These are phyloP conservation scores for Centaurea solstitialis DNA, from an alignment of 129 eudicot species.

Conservation along the genomic window DNA sequence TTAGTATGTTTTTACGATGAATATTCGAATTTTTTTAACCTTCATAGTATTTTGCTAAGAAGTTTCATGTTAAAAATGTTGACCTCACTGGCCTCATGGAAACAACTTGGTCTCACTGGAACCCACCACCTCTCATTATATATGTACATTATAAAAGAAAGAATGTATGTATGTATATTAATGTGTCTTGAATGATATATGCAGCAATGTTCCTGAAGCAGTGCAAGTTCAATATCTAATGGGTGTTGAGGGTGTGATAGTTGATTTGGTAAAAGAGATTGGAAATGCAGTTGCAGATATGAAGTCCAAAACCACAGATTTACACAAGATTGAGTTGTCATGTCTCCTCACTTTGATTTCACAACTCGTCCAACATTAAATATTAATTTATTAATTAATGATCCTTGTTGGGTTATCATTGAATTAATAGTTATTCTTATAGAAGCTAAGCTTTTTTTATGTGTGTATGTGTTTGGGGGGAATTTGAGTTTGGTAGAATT, in stretches of 20 bases:
- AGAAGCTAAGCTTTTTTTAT: neutral
- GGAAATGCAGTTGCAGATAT: constrained; percentile 46
- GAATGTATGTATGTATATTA: neutral
- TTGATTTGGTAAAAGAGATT: constrained; percentile 70
- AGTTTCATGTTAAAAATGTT: too few species aligned
- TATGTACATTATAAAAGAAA: too few species aligned
- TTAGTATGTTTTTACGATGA: too few species aligned
- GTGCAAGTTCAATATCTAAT: constrained; percentile 76
- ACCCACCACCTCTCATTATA: too few species aligned
- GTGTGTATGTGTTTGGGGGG: neutral
- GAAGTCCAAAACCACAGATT: constrained; percentile 20
- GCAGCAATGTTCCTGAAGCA: constrained; percentile 77
- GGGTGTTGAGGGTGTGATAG: constrained; percentile 90
- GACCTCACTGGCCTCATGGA: too few species aligned
- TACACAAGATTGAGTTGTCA: constrained; percentile 35
- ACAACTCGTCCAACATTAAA: constrained; percentile 50
- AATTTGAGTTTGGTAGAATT: neutral
- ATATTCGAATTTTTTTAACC: too few species aligned
- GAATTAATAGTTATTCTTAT: too few species aligned
- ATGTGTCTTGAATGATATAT: neutral
- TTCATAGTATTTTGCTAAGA: too few species aligned
- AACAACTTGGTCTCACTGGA: too few species aligned
- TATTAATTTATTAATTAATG: too few species aligned
- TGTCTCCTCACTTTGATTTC: constrained; percentile 55
- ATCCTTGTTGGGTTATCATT: neutral